Evolutionary conservation across 2,329 filamentous ascomycete genomes (phyloP), one percentile per base, ranked within the genome.

Genomic region (Alternaria brassicicola): DNA sequence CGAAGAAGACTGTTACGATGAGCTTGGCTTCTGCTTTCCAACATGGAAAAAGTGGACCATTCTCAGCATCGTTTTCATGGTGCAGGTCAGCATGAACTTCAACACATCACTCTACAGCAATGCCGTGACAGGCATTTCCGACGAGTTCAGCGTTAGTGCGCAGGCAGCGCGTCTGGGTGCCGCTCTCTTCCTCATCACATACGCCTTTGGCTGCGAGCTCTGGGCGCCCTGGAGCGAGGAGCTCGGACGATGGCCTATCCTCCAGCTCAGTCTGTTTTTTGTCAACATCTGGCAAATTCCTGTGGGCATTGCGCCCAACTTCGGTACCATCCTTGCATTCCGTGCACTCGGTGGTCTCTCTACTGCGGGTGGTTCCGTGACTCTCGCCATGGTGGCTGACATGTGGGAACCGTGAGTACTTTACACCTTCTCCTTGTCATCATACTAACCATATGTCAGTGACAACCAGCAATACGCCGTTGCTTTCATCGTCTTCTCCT

Each of bases 211-310:
- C 33, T 95, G 92, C 74, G 92, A 95, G 76, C 83, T 94, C 0
- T 95, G 92, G 92, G 92, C 92, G 0, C 92, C 92, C 0, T 95
- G 91, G 90, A 90, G 87, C 43, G 92, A 96, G 74, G 92, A 95
- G 70, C 82, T 94, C 48, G 92, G 92, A 19, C 86, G 92, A 48
- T 90, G 88, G 80, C 88, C 88, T 2, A 85, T 95, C 54, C 82
- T 94, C 21, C 91, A 94, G 81, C 78, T 84, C 23, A 90, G 87
- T 35, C 78, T 95, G 52, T 84, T 90, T 63, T 79, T 95, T 10
- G 90, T 93, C 76, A 95, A 95, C 68, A 76, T 94, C 54, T 95
- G 85, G 82, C 89, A 91, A 64, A 75, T 76, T 47, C 75, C 75
- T 6, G 89, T 92, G 28, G 90, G 85, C 1, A 78, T 93, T 38